Conservation (phyloP, 805 yeast genomes). For the Pichia gijzeniarum region DNA sequence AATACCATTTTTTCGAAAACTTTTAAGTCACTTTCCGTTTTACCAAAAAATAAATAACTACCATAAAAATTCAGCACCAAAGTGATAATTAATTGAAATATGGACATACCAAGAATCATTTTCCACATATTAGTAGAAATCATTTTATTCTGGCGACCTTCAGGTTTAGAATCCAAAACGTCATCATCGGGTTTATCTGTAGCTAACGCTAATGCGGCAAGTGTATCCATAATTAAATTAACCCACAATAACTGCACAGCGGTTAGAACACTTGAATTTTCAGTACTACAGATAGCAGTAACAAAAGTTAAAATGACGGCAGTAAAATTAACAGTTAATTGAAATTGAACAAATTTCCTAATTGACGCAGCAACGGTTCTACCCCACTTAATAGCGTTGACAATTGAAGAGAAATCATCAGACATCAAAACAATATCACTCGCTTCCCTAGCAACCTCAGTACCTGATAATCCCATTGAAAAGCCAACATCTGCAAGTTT, state of each 20-base stretch:
- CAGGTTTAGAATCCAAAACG: slow-evolving; percentile 85
- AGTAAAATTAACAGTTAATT: slow-evolving; percentile 90
- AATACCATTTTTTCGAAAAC: slow-evolving; percentile 51
- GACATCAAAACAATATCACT: slow-evolving; percentile 96
- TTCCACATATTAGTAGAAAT: slow-evolving; percentile 96
- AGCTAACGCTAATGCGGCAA: slow-evolving; percentile 96
- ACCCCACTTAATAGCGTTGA: slow-evolving; percentile 94
- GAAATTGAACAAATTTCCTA: slow-evolving; percentile 91
- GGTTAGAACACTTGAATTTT: slow-evolving; percentile 85
- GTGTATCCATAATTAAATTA: slow-evolving; percentile 97
- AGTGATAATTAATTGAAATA: slow-evolving; percentile 72
- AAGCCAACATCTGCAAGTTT: slow-evolving; percentile 95
- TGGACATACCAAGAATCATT: slow-evolving; percentile 88
- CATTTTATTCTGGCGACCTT: slow-evolving; percentile 70
- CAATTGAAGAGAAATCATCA: slow-evolving; percentile 91
- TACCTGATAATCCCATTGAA: slow-evolving; percentile 89
- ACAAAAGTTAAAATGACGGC: slow-evolving; percentile 96
- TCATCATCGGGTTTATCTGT: slow-evolving; percentile 96
- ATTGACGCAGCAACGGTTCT: slow-evolving; percentile 95
- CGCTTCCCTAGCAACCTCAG: slow-evolving; percentile 98
- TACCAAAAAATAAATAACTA: slow-evolving; percentile 44
- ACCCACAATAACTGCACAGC: slow-evolving; percentile 99
- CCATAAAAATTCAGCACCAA: slow-evolving; percentile 82
- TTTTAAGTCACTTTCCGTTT: slow-evolving; percentile 16
- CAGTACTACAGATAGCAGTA: slow-evolving; percentile 90